Percentiles rank a stretch among this genome's conserved stretches.
Conservation (phyloP, 2,329 filamentous ascomycete genomes). For the Passalora sequoiae region DNA sequence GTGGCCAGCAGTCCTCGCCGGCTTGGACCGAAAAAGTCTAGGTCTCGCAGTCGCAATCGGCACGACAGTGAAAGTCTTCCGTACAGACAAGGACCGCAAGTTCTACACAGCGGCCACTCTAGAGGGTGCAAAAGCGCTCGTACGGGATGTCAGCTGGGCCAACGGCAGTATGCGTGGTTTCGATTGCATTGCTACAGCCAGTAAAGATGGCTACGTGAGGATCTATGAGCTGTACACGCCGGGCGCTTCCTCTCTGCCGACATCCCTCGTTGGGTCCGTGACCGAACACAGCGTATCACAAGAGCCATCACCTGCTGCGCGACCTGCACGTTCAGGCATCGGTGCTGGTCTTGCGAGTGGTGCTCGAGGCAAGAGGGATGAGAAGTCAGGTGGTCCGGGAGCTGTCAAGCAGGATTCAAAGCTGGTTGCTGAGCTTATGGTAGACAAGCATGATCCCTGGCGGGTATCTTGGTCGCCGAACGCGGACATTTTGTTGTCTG, state of each 20-base stretch:
- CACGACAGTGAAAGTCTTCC: conserved; percentile 75
- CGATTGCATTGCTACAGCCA: conserved; percentile 85
- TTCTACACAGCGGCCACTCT: conserved; percentile 83
- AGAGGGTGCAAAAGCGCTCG: conserved; percentile 65
- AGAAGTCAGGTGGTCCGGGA: conserved; percentile 54
- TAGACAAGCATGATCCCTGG: conserved; percentile 68
- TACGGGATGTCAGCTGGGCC: conserved; percentile 82
- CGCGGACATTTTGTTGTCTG: conserved; percentile 66
- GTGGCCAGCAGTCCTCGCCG: conserved; percentile 70
- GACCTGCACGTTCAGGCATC: conserved; percentile 43
- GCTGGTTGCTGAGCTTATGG: conserved; percentile 62
- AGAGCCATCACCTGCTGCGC: conserved; percentile 15
- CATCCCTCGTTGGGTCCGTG: conserved; percentile 18
- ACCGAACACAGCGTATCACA: conserved; percentile 9
- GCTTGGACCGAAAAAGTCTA: conserved; percentile 73
- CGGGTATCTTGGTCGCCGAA: conserved; percentile 60
- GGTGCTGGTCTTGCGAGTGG: conserved; percentile 49
- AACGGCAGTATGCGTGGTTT: conserved; percentile 85
- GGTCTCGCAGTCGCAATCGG: conserved; percentile 81
- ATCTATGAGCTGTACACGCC: conserved; percentile 75
- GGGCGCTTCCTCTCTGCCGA: conserved; percentile 28
- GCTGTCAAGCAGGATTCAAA: conserved; percentile 60
- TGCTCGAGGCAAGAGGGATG: conserved; percentile 47
- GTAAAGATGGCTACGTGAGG: conserved; percentile 82
- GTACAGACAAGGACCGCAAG: conserved; percentile 67